A percentile compares a stretch with the other conserved stretches of the same genome.
These are phyloP conservation scores for Sequoiadendron giganteum DNA, from an alignment of 75 land plant species.

Conservation along the genomic window DNA sequence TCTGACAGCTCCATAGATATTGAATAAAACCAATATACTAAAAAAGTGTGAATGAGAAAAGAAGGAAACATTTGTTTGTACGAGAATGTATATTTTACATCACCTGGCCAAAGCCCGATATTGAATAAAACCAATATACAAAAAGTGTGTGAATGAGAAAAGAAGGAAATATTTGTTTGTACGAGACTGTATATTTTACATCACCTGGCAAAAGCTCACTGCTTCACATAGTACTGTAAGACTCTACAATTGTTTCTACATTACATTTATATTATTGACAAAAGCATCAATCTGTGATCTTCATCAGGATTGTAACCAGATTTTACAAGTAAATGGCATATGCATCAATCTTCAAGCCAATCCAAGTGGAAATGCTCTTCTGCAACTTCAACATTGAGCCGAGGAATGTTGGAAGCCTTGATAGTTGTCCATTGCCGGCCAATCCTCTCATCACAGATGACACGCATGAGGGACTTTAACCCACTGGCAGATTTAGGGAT, in stretches of 20 bases:
- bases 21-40: neutral
- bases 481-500: constrained; percentile 33
- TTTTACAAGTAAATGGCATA: neutral
- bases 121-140: neutral
- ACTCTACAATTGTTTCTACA: neutral
- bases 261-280: neutral
- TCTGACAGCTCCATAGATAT: neutral
- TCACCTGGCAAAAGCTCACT: neutral
- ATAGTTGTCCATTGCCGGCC: constrained; percentile 30
- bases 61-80: neutral
- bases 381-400: neutral
- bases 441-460: constrained; percentile 53
- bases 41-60: neutral
- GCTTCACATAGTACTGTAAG: neutral
- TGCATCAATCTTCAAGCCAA: neutral
- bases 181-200: neutral
- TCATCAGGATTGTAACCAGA: neutral
- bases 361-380: neutral
- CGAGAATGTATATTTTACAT: neutral
- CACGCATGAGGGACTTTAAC: constrained; percentile 31
- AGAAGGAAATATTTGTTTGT: neutral
- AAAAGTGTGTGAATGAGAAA: neutral
- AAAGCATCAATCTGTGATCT: neutral
- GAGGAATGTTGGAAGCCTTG: neutral
- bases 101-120: neutral